Conservation (phyloP, 2,329 filamentous ascomycete genomes). For the Zarea fungicola region DNA sequence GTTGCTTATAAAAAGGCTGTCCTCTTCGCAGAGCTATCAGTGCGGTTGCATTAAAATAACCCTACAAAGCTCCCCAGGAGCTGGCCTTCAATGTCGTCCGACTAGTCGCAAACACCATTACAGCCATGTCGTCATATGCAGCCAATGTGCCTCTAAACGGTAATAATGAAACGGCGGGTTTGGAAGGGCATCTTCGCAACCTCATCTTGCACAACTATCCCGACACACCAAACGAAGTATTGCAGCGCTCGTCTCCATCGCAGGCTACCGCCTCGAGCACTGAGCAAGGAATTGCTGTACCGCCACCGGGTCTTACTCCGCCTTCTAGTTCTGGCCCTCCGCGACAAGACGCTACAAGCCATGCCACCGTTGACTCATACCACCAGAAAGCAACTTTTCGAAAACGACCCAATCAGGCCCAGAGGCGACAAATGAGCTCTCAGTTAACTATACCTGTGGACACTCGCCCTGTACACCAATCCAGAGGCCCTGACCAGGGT, state of each 20-base stretch:
- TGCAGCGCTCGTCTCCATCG: not conserved
- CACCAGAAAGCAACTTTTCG: constrained; percentile 21
- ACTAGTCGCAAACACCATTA: not conserved
- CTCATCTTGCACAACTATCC: constrained; percentile 53
- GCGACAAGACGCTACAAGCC: no score
- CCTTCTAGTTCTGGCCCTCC: no score
- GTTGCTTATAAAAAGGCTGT: not conserved
- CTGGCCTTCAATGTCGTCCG: not conserved
- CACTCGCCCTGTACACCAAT: constrained; percentile 30
- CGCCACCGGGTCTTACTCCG: no score
- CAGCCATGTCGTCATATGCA: not conserved
- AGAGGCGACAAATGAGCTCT: constrained; percentile 57
- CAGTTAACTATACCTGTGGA: constrained; percentile 54
- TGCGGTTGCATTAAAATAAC: no score
- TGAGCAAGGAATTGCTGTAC: no score
- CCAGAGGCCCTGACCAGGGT: constrained; percentile 25
- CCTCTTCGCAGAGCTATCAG: not conserved
- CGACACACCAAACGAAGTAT: constrained; percentile 10
- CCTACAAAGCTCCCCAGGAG: no score
- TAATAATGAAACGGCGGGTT: constrained; percentile 18
- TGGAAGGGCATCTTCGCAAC: constrained; percentile 54
- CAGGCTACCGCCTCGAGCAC: not conserved
- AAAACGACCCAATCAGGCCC: constrained; percentile 58
- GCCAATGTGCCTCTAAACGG: not conserved
- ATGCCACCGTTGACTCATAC: constrained; percentile 6